phyloP scores from a whole-genome alignment of 2,329 filamentous ascomycete genomes.

The Colletotrichum sp. region DNA sequence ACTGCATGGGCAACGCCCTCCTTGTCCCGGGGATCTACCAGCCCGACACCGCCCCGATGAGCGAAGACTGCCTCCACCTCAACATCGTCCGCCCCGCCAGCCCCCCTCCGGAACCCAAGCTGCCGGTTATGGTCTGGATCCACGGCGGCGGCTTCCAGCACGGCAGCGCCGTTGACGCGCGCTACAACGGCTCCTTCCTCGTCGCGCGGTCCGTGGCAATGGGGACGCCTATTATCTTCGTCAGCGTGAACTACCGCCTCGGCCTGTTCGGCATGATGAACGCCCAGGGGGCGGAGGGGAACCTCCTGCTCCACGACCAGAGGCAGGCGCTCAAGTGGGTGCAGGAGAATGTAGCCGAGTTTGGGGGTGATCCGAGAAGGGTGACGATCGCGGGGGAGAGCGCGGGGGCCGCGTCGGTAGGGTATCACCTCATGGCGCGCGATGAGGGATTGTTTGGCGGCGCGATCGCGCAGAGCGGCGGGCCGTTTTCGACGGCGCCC shows the following conservation, averaged over 20 bases:
- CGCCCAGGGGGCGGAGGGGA: conserved; percentile 41
- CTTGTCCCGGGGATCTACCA: neutral
- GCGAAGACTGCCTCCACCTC: conserved; percentile 30
- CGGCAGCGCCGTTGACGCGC: conserved; percentile 47
- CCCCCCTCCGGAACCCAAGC: conserved; percentile 7
- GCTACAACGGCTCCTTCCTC: conserved; percentile 66
- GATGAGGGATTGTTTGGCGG: conserved; percentile 51
- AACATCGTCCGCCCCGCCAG: conserved; percentile 26
- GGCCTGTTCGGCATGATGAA: conserved; percentile 50
- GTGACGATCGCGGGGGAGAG: conserved; percentile 60
- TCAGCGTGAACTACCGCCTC: conserved; percentile 51
- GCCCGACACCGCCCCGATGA: neutral
- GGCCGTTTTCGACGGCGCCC: neutral
- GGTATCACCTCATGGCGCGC: conserved; percentile 48
- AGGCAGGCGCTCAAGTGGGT: conserved; percentile 58
- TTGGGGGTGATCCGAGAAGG: conserved; percentile 55
- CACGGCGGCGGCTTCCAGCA: conserved; percentile 42
- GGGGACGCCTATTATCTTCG: conserved; percentile 49
- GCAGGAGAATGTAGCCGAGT: conserved; percentile 52
- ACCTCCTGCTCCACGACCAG: conserved; percentile 50
- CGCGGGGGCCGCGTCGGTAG: conserved; percentile 56
- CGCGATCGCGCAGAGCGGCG: conserved; percentile 28
- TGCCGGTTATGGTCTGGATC: conserved; percentile 30
- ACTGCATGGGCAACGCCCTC: conserved; percentile 32
- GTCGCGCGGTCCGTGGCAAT: conserved; percentile 49